Percentiles rank a stretch among this genome's conserved stretches.
Conservation (phyloP, 1,284 basidiomycete genomes). For the Malassezia slooffiae region DNA sequence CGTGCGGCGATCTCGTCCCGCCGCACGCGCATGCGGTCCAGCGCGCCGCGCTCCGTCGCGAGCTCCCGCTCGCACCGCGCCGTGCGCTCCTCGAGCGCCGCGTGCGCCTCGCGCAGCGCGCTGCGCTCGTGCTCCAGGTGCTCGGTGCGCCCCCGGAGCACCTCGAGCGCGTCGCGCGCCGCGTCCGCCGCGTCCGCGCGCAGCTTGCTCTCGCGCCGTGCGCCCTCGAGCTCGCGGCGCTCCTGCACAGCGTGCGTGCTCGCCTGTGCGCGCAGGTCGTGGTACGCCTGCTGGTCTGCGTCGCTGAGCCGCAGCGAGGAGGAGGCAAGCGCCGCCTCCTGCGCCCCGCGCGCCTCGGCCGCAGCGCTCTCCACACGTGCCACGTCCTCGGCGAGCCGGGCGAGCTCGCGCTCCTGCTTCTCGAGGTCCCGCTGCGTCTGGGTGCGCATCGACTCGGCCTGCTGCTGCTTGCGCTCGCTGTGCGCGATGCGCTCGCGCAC, state of each 20-base stretch:
- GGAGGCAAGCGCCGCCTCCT: slow-evolving; percentile 58
- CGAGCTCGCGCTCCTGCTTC: slow-evolving; percentile 56
- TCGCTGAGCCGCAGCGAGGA: slow-evolving; percentile 68
- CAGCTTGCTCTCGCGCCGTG: slow-evolving; percentile 64
- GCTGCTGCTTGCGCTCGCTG: slow-evolving; percentile 63
- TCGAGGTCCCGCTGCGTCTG: slow-evolving; percentile 61
- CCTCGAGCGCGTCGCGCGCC: slow-evolving; percentile 56
- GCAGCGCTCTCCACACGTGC: slow-evolving; percentile 53
- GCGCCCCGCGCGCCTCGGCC: slow-evolving; percentile 55
- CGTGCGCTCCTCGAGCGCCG: slow-evolving; percentile 46
- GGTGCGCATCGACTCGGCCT: slow-evolving; percentile 57
- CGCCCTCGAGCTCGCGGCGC: slow-evolving; percentile 69
- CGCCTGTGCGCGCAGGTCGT: slow-evolving; percentile 54
- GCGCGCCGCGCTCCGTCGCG: slow-evolving; percentile 55
- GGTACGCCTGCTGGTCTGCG: slow-evolving; percentile 77
- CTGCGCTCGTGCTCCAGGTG: slow-evolving; percentile 58
- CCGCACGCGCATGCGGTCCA: slow-evolving; percentile 65
- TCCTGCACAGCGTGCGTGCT: slow-evolving; percentile 71
- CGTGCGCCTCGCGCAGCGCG: slow-evolving; percentile 54
- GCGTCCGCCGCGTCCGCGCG: slow-evolving; percentile 54
- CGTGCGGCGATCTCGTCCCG: slow-evolving; percentile 54
- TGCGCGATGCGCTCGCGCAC: slow-evolving; percentile 79
- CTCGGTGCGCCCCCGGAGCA: slow-evolving; percentile 56
- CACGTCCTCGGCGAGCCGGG: slow-evolving; percentile 59
- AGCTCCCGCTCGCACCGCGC: slow-evolving; percentile 15